Evolutionary conservation across 1,284 basidiomycete genomes (phyloP).

Genomic region (Inonotus hispidus): DNA sequence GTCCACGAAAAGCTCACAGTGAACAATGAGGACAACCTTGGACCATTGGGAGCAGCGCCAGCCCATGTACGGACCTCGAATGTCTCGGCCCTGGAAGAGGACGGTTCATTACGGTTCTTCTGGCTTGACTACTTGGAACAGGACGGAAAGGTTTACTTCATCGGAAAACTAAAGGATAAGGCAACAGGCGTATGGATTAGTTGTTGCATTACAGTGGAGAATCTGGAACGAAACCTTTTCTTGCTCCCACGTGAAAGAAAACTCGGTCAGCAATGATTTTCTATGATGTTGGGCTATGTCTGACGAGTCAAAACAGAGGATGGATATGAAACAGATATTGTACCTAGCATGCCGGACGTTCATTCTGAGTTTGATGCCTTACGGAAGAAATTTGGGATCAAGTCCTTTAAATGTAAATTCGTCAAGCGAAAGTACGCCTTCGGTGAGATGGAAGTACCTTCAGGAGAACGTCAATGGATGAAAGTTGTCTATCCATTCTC

Average conservation of each 20-base stretch:
- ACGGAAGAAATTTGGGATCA: slow-evolving; percentile 70
- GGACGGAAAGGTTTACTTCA: slow-evolving; percentile 74
- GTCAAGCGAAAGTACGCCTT: slow-evolving; percentile 94
- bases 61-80: slow-evolving; percentile 40
- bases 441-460: slow-evolving; percentile 79
- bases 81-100: slow-evolving; percentile 62
- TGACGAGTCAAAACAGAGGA: slow-evolving; percentile 32
- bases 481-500: slow-evolving; percentile 88
- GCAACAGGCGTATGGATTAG: slow-evolving; percentile 69
- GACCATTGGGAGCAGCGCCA: slow-evolving; percentile 38
- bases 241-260: slow-evolving; percentile 76
- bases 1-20: slow-evolving; percentile 69
- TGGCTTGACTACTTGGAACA: slow-evolving; percentile 92
- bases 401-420: slow-evolving; percentile 75
- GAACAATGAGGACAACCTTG: slow-evolving; percentile 48
- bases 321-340: slow-evolving; percentile 69
- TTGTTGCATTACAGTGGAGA: slow-evolving; percentile 82
- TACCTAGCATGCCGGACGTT: slow-evolving; percentile 67
- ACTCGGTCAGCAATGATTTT: slow-evolving; percentile 40
- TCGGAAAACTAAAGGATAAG: slow-evolving; percentile 86
- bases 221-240: slow-evolving; percentile 89
- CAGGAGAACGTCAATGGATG: slow-evolving; percentile 81
- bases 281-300: background rate
- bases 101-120: slow-evolving; percentile 85
- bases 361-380: slow-evolving; percentile 83